These are phyloP conservation scores for Suillus clintonianus DNA, from an alignment of 768 basidiomycete species.

Conservation along the genomic window DNA sequence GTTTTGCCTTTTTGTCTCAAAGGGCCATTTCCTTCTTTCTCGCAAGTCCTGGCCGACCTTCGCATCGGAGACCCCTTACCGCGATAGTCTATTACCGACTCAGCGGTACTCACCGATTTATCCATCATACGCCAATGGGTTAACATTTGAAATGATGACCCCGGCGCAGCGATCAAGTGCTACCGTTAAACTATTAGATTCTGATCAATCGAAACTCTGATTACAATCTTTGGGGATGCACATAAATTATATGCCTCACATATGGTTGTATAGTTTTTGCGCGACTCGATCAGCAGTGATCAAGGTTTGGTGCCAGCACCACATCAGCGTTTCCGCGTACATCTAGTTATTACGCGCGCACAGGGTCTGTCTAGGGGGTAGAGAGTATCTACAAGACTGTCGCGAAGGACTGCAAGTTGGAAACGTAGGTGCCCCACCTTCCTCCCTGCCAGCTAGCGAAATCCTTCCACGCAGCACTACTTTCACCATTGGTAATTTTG, in stretches of 20 bases:
- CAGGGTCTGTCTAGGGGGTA: background rate
- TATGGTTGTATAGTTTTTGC: background rate
- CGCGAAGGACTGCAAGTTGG: conserved; percentile 35
- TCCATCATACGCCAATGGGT: background rate
- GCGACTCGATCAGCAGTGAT: background rate
- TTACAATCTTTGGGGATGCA: background rate
- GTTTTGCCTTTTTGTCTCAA: conserved; percentile 4
- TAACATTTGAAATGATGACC: background rate
- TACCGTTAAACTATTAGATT: background rate
- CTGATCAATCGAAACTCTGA: background rate
- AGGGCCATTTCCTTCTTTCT: background rate
- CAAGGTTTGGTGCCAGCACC: background rate
- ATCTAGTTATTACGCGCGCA: background rate
- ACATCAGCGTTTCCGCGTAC: background rate
- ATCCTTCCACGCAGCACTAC: conserved; percentile 34
- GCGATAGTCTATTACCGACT: background rate
- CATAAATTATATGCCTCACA: no score
- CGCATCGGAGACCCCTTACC: background rate
- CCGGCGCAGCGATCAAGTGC: background rate
- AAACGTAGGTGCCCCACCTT: conserved; percentile 37
- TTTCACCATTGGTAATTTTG: conserved; percentile 25
- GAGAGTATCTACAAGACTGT: conserved; percentile 7
- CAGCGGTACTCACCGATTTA: background rate
- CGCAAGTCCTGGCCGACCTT: background rate
- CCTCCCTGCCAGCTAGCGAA: conserved; percentile 40